Base-by-base conservation (phyloP, 441 rosid genomes). In the Adansonia grandidieri region DNA sequence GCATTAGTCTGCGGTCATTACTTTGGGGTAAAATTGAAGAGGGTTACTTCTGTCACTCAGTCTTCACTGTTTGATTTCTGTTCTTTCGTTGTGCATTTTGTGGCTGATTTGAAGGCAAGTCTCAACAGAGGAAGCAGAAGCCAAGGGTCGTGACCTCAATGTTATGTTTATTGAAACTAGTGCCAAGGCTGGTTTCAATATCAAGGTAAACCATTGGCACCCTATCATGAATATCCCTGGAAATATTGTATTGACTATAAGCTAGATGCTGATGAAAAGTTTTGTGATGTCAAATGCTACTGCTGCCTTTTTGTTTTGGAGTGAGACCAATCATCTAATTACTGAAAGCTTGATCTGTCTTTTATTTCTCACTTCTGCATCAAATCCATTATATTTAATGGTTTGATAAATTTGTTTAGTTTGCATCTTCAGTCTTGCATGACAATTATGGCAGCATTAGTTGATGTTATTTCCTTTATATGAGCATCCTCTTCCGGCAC, bases 151-250 rank as follows among this genome's bases (percentile, higher is more conserved):
- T 54, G 97, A 93, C 10, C 89, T 91, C 50, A 89, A 88, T 69
- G 98, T 95, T 68, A 93, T 93, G 96, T 95, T 92, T 79, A 92
- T 95, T 67, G 98, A 95, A 86, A 95, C 98, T 65, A 95, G 98
- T 86, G 97, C 98, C 47, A 95, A 93, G 86, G 97, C 98, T 6
- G 98, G 98, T 78, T 95, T 95, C 84, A 95, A 95, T 83, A 92
- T 95, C 40, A 95, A 93, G 97, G 97, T 91, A 77, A 78, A 73
- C 15, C 53, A 3, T 58, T 6, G 40, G 66, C 20, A 58, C 63
- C 32, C 37, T 57, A 42, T 13, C 65, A 57, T 73, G 40, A 73
- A 57, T 20, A 8, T 57, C 20, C 37, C n/a, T 73, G 20, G 53
- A 57, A 57, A 44, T 45, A 6, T 57, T 22, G 19, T 73, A 15